Base-by-base conservation (phyloP, 2,329 filamentous ascomycete genomes). In the Camillea tinctor region DNA sequence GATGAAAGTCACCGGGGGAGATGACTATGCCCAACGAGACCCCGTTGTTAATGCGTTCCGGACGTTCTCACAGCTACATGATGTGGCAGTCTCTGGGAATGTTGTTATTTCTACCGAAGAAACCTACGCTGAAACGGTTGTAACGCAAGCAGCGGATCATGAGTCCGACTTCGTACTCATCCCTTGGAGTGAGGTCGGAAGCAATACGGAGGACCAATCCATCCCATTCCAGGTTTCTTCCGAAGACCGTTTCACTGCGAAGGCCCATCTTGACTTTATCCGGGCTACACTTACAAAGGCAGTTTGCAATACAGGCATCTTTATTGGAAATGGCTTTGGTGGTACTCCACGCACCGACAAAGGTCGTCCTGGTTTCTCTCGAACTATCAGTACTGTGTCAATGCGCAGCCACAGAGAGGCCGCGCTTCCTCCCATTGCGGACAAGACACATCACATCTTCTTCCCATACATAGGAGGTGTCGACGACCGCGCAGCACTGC, bases 41-140 rank as follows among this genome's bases (percentile, higher is more conserved):
- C 92, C 94, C 0, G 88, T 98, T 3, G 87, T 97, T 57, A 97
- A 96, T 72, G 91, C 92, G 0, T 97, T 97, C 82, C 87, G 91
- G 53, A 92, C 92, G 0, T 93, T 97, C 67, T 92, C 92, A 1
- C 89, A 90, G 64, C 85, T 97, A 49, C 88, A 95, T 71, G 91
- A 93, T 64, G 83, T 97, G 1, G 87, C 92, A 0, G 89, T 94
- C 17, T 92, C 91, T 3, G 92, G 92, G 3, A 90, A 89, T 60
- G 88, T 96, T 1, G 87, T 90, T 0, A 86, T 97, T 53, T 87
- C 93, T 0, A 92, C 93, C 0, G 88, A 93, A 58, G 80, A 84
- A 11, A 89, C 88, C 0, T 97, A 92, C 71, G 88, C 93, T 0
- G 91, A 94, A 59, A 91, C 91, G 0, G 80, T 98, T 8, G 81